Evolutionary conservation across 192 early-diverging fungal species (phyloP), one percentile per base, ranked within the genome.

Genomic region (Backusella australiensis): DNA sequence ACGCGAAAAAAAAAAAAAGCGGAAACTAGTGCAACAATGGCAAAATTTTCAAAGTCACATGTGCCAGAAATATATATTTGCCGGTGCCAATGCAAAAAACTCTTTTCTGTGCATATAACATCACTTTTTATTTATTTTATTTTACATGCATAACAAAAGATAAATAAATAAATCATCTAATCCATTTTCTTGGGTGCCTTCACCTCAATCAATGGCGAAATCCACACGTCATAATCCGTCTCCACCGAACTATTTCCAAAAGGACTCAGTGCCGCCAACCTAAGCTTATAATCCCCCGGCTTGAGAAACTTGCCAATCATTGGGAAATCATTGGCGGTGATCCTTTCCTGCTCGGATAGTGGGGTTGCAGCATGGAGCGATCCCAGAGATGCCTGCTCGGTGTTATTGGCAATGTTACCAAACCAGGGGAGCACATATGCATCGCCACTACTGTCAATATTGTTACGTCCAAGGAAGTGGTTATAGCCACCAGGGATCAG

Each of bases 401-500:
- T 39, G 12, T 36, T 59, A 11, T 53, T 44, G 2, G 56, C 75
- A 0, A 81, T 34, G 17, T 68, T 74, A 3, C 79, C 79, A 69
- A 36, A 77, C 79, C 79, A 81, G 17, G 34, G 23, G 8, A 80
- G 21, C 0, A 67, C 52, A 41, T 69, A 41, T 4, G 73, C 35
- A 77, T 80, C 79, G 0, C 19, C 17, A 0, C 67, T 21, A 74
- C 76, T 39, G 5, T 26, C 7, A 0, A 81, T 23, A 9, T 65
- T 67, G 59, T 71, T 76, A 17, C 75, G 66, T 14, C 79, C 65
- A 69, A 81, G 65, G 36, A 34, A 76, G 5, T 9, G 38, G 3
- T 53, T 38, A 23, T 53, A 73, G 4, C 79, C 79, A 38, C 70
- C 63, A 7, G 79, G 79, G 19, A 81, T 56, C 11, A 9, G 38